Percentiles rank a stretch among this genome's conserved stretches.
Conservation (phyloP, 441 rosid species). For the Jatropha podagrica region DNA sequence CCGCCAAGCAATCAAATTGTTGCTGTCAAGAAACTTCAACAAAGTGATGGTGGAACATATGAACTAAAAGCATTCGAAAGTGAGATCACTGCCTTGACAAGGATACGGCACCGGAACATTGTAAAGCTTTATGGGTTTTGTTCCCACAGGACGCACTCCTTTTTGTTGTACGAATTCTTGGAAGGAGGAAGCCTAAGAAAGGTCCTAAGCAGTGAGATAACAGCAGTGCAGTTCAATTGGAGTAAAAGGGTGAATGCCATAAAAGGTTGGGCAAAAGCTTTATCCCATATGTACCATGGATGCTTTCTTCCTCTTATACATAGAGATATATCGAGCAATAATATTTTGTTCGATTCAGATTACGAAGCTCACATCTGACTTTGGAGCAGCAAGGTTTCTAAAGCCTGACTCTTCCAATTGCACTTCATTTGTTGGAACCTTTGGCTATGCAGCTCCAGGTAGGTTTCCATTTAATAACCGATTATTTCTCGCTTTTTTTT, state of each 20-base stretch:
- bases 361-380: neutral
- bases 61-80: neutral
- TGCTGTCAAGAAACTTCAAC: neutral
- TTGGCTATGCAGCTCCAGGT: constrained; percentile 4
- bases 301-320: neutral
- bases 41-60: neutral
- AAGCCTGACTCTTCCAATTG: neutral
- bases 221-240: neutral
- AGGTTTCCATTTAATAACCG: neutral
- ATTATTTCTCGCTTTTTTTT: neutral
- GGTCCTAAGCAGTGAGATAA: too few relatives aligned
- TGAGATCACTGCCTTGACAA: neutral
- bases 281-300: constrained; percentile 1
- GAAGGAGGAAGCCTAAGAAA: neutral
- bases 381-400: neutral
- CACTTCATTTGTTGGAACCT: constrained; percentile 1
- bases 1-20: neutral
- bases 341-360: neutral
- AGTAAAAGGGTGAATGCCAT: neutral
- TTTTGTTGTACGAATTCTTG: neutral
- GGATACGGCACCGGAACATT: neutral
- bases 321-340: neutral
- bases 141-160: neutral
- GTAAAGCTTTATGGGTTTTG: neutral
- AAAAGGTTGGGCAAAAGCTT: neutral